Evolutionary conservation across 75 land plant species (phyloP), one percentile per base, ranked within the genome.

Genomic region (Pinus albicaulis): DNA sequence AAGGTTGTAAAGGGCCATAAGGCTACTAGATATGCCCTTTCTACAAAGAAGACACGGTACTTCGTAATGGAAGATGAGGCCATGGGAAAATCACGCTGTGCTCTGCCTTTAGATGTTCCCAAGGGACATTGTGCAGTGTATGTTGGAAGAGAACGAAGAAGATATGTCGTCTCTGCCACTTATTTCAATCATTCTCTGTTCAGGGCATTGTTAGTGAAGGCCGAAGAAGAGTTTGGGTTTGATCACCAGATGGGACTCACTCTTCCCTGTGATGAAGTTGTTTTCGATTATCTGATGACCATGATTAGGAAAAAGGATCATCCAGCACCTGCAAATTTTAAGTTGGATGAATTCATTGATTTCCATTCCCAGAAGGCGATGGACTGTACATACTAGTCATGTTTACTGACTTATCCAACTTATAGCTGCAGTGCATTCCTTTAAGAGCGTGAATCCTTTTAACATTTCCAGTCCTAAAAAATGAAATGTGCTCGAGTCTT

Each of bases 231-330:
- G 53, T 38, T 38, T 38, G 92, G 92, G 26, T 90, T 84, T 74
- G 77, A 81, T 25, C 87, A 90, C 61, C 79, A 82, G 28, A 85
- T 82, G 82, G 92, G 92, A 4, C 76, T 90, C 63, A 80, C 81
- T 69, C 79, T 91, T 58, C 91, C 90, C 24, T 91, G 93, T 60
- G 91, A 86, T 58, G 84, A 86, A 66, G 82, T 76, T 52, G 84
- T 75, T 58, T 86, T 86, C 26, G 56, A 72, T 55, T 68, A 80
- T 25, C n/a, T 86, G 34, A 86, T 84, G 6, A 64, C 81, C 52
- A 79, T 74, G 77, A 60, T 80, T 52, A 7, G 61, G 8, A 74
- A 68, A 79, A 24, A 48, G 56, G 14, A 60, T 59, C 4, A 38
- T 38, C 31, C 24, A 14, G 25, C 11, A 1, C 57, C 24, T 52